These are phyloP conservation scores for Didymosphaeria variabile DNA, from an alignment of 2,329 filamentous ascomycete genomes.

Conservation along the genomic window DNA sequence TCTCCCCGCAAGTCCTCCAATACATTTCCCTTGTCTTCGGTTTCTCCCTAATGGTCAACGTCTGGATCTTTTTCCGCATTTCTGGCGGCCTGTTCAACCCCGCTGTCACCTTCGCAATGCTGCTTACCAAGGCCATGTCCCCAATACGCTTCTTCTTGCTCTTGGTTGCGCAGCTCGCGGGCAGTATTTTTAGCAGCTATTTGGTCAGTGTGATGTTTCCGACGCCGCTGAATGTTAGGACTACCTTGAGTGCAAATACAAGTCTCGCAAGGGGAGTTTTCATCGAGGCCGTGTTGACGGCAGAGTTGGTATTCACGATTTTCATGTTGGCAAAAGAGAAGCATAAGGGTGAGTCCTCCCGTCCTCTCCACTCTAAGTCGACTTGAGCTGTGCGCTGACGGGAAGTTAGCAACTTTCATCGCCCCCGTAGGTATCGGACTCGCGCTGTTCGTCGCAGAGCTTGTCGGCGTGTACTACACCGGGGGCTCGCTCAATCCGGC, in stretches of 20 bases:
- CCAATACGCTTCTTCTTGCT: conserved; percentile 55
- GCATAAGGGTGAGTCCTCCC: conserved; percentile 57
- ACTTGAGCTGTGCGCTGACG: neutral
- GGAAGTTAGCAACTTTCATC: conserved; percentile 65
- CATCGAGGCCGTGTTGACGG: conserved; percentile 50
- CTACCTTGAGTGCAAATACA: conserved; percentile 54
- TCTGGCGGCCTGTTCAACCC: conserved; percentile 44
- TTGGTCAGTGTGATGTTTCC: conserved; percentile 58
- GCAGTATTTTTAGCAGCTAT: conserved; percentile 55
- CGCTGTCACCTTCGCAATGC: conserved; percentile 48
- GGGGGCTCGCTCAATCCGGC: conserved; percentile 56
- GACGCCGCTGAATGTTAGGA: conserved; percentile 56
- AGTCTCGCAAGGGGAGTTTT: conserved; percentile 56
- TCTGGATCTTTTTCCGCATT: conserved; percentile 52
- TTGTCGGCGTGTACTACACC: conserved; percentile 59
- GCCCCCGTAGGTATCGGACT: conserved; percentile 76
- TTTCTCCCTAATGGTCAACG: conserved; percentile 51
- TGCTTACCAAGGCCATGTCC: conserved; percentile 51
- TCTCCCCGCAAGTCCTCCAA: conserved; percentile 54
- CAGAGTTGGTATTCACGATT: conserved; percentile 43
- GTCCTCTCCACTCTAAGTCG: neutral
- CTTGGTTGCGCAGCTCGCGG: conserved; percentile 56
- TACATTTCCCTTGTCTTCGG: conserved; percentile 50
- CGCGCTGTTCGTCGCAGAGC: conserved; percentile 69
- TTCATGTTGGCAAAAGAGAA: conserved; percentile 74